Evolutionary conservation across 2,329 filamentous ascomycete species (phyloP).

Genomic region (Xylaria digitata): DNA sequence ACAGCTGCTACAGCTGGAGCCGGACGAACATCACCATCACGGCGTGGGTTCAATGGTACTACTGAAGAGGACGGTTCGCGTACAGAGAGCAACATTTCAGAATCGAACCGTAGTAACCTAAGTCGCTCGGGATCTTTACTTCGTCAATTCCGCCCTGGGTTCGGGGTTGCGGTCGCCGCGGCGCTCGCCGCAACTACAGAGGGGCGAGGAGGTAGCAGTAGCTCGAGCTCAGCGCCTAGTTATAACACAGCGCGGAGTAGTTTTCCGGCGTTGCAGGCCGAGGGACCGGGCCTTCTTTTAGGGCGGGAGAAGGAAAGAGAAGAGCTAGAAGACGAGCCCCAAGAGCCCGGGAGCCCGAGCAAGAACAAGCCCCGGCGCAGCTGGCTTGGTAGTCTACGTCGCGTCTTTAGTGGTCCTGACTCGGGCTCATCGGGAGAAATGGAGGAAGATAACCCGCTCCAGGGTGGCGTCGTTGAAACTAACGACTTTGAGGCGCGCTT

Average conservation of each 20-base stretch:
- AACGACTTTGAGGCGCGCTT: conserved; percentile 59
- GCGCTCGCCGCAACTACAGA: conserved; percentile 45
- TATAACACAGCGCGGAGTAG: conserved; percentile 67
- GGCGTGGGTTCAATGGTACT: conserved; percentile 23
- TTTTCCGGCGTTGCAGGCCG: conserved; percentile 63
- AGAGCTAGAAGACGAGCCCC: conserved; percentile 38
- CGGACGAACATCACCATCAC: conserved; percentile 36
- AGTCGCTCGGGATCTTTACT: conserved; percentile 53
- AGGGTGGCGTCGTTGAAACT: conserved; percentile 51
- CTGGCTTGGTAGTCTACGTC: conserved; percentile 76
- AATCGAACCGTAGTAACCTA: conserved; percentile 61
- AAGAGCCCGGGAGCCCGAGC: conserved; percentile 65
- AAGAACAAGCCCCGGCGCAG: conserved; percentile 67
- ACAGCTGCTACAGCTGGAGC: conserved; percentile 34
- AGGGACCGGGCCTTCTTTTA: conserved; percentile 63
- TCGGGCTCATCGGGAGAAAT: conserved; percentile 44
- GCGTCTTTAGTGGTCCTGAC: conserved; percentile 64
- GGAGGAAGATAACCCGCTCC: conserved; percentile 47
- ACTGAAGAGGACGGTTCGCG: conserved; percentile 61
- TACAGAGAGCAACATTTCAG: conserved; percentile 68
- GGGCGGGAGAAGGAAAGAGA: conserved; percentile 46
- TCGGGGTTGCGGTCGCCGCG: conserved; percentile 50
- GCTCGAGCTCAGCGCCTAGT: conserved; percentile 52
- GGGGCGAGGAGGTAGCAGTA: conserved; percentile 52
- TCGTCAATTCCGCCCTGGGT: conserved; percentile 51